Percentiles rank a stretch among this genome's conserved stretches.
These are phyloP conservation scores for Polygonum maritimum DNA, from an alignment of 148 eudicot genomes.

Conservation along the genomic window DNA sequence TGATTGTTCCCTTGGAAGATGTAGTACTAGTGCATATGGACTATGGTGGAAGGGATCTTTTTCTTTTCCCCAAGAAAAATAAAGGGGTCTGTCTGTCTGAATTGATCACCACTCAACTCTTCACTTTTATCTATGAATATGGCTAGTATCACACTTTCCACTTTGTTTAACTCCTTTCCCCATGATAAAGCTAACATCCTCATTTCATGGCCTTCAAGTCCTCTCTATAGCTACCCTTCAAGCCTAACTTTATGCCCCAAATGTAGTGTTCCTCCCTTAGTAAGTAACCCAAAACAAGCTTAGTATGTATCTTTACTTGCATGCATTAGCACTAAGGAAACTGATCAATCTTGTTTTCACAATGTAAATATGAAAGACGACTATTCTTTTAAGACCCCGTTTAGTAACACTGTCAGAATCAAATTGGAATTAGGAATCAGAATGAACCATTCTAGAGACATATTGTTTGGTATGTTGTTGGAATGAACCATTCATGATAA, in stretches of 20 bases:
- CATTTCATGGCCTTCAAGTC: neutral
- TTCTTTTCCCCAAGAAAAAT: neutral
- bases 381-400: no score
- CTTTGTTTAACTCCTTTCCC: constrained; percentile 9
- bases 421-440: no score
- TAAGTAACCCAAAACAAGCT: neutral
- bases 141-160: neutral
- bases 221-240: neutral
- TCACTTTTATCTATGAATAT: constrained; percentile 5
- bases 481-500: no score
- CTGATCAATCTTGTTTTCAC: neutral
- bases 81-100: constrained; percentile 1
- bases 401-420: no score
- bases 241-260: neutral
- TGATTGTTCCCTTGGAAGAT: constrained; percentile 26
- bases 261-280: neutral
- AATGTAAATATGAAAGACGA: neutral
- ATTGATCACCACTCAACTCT: constrained; percentile 1
- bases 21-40: neutral
- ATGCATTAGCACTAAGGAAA: neutral
- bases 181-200: neutral
- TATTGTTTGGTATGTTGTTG: no score
- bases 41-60: constrained; percentile 5
- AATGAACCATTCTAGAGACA: no score
- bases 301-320: neutral